Evolutionary conservation across 1,284 basidiomycete species (phyloP).

Genomic region (Mycosarcoma maydis): DNA sequence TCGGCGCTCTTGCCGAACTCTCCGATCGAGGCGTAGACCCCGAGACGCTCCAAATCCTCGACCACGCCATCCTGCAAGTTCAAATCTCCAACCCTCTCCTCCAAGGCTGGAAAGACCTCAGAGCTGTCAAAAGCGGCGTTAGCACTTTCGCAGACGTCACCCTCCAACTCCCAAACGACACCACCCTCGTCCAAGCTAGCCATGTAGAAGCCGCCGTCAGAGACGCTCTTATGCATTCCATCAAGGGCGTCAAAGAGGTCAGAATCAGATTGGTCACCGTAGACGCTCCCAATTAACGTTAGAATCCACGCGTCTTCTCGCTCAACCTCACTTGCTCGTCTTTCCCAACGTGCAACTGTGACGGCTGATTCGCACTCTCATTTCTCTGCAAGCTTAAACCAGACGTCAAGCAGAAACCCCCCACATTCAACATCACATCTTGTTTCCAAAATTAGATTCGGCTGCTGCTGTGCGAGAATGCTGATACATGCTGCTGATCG

Average conservation of each 20-base stretch:
- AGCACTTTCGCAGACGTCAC: conserved; percentile 60
- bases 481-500: too few relatives aligned
- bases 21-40: conserved; percentile 83
- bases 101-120: conserved; percentile 50
- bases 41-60: conserved; percentile 72
- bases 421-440: too few relatives aligned
- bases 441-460: too few relatives aligned
- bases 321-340: too few relatives aligned
- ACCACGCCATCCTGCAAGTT: conserved; percentile 69
- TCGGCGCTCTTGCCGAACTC: conserved; percentile 81
- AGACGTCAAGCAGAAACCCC: too few relatives aligned
- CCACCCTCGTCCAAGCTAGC: conserved; percentile 38
- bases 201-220: conserved; percentile 44
- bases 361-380: too few relatives aligned
- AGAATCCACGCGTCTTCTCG: too few relatives aligned
- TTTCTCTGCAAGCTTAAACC: too few relatives aligned
- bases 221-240: conserved; percentile 20
- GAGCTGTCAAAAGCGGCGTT: conserved; percentile 59
- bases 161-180: conserved; percentile 43
- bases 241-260: conserved; percentile 57
- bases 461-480: too few relatives aligned
- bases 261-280: conserved; percentile 43
- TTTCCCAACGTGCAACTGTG: too few relatives aligned
- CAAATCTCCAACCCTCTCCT: conserved; percentile 23
- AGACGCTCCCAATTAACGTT: conserved; percentile 13